A percentile compares a stretch with the other conserved stretches of the same genome.
Conservation (phyloP, 2,329 filamentous ascomycete species). For the Pseudocercospora pini-densiflorae region DNA sequence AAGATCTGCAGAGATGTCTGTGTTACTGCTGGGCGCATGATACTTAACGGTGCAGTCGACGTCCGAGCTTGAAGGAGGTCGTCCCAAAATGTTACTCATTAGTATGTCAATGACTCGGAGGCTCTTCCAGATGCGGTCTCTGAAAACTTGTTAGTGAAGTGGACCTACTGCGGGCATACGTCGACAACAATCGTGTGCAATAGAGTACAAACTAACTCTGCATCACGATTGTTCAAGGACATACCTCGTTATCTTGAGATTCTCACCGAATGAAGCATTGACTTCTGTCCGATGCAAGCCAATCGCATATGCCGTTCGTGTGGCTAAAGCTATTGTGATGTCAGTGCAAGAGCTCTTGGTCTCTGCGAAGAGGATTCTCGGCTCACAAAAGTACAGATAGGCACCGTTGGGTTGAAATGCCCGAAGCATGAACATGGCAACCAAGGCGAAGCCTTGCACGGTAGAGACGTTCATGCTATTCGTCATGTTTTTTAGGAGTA, state of each 20-base stretch:
- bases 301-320: slow-evolving; percentile 57
- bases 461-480: slow-evolving; percentile 56
- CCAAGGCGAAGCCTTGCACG: slow-evolving; percentile 56
- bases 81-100: slow-evolving; percentile 56
- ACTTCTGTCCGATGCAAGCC: slow-evolving; percentile 58
- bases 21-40: slow-evolving; percentile 6
- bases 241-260: not conserved
- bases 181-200: not conserved
- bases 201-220: not conserved
- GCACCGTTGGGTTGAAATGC: slow-evolving; percentile 58
- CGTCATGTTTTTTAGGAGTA: slow-evolving; percentile 52
- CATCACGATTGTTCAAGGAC: not conserved
- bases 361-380: not conserved
- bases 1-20: slow-evolving; percentile 26
- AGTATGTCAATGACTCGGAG: slow-evolving; percentile 57
- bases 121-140: slow-evolving; percentile 59
- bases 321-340: slow-evolving; percentile 43
- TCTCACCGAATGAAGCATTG: slow-evolving; percentile 53
- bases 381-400: slow-evolving; percentile 54
- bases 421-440: slow-evolving; percentile 58
- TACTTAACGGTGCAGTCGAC: slow-evolving; percentile 53
- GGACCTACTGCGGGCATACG: not conserved
- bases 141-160: not conserved
- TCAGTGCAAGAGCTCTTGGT: slow-evolving; percentile 7
- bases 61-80: slow-evolving; percentile 59